Base-by-base conservation (phyloP, 345 rosid genomes). In the Salix exigua region DNA sequence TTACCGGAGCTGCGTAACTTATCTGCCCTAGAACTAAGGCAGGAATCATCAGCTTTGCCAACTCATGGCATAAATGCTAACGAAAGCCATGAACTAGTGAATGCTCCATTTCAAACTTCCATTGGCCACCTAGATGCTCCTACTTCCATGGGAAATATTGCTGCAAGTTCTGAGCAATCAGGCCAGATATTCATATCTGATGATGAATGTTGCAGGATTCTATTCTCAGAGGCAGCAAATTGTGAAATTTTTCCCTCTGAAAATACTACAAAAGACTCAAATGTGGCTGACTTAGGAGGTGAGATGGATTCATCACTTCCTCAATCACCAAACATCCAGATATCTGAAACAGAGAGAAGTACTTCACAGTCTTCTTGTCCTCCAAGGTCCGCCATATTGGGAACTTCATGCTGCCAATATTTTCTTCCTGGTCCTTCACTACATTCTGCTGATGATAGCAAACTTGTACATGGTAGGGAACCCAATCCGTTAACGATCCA, bases 121-220 rank as follows among this genome's bases (percentile, higher is more conserved):
- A 66, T 79, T 80, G 87, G 78, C 76, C 35, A 33, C 5, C 78
- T 77, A 26, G 81, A 72, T 73, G 82, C 79, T 84, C 83, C 88
- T 83, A 73, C 88, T 80, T 79, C 87, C 64, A 53, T 82, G 64
- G 84, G 86, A 71, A 83, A 83, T 82, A 76, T 83, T 64, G 83
- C 74, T 48, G 76, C 75, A 31, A 75, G 75, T 71, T 75, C 87
- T 55, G 77, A 82, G 40, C 87, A 80, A 75, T 81, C 84, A 75
- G 90, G 89, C 68, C 85, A 86, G 42, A 78, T 89, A 69, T 81
- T 92, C 85, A 83, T 91, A 82, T 82, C 97, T 19, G 97, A 96
- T 80, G 97, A 91, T 77, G 98, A 94, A 82, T 94, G 94, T 77
- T 93, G 97, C 82, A 84, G 88, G 87, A 84, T 86, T 77, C 88